Evolutionary conservation across 1,139 yeast genomes (phyloP).

Genomic region (Hyphopichia fennica): DNA sequence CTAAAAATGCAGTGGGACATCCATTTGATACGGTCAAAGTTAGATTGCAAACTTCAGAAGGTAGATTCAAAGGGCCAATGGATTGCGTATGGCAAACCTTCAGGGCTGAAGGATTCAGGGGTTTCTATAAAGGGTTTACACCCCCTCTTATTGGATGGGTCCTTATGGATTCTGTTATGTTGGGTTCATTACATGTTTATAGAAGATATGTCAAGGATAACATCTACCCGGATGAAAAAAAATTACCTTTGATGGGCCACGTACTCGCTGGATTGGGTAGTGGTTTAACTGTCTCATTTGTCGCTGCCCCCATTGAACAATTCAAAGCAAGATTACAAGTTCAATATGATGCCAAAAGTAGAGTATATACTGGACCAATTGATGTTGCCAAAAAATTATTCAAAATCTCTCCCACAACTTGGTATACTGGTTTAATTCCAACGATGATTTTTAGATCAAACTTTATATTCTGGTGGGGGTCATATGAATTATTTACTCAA

Average conservation of each 20-base stretch:
- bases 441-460: constrained; percentile 87
- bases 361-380: constrained; percentile 72
- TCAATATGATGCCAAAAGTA: constrained; percentile 79
- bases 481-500: constrained; percentile 75
- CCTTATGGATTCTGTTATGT: constrained; percentile 85
- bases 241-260: constrained; percentile 73
- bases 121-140: constrained; percentile 85
- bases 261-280: constrained; percentile 77
- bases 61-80: constrained; percentile 76
- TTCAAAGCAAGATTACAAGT: constrained; percentile 87
- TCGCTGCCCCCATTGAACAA: constrained; percentile 92
- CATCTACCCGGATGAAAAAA: constrained; percentile 56
- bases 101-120: constrained; percentile 69
- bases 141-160: constrained; percentile 95
- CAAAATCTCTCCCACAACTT: constrained; percentile 61
- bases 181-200: constrained; percentile 82
- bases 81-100: constrained; percentile 77
- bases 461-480: constrained; percentile 93
- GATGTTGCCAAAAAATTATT: constrained; percentile 62
- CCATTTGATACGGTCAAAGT: constrained; percentile 93
- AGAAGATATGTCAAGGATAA: constrained; percentile 64
- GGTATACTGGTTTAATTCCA: constrained; percentile 79
- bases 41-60: constrained; percentile 75
- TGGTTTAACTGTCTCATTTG: constrained; percentile 89
- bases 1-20: constrained; percentile 88